Percentiles rank a stretch among this genome's conserved stretches.
Evolutionary conservation across 768 basidiomycete genomes (phyloP).

Genomic region (Podaxis pistillaris): DNA sequence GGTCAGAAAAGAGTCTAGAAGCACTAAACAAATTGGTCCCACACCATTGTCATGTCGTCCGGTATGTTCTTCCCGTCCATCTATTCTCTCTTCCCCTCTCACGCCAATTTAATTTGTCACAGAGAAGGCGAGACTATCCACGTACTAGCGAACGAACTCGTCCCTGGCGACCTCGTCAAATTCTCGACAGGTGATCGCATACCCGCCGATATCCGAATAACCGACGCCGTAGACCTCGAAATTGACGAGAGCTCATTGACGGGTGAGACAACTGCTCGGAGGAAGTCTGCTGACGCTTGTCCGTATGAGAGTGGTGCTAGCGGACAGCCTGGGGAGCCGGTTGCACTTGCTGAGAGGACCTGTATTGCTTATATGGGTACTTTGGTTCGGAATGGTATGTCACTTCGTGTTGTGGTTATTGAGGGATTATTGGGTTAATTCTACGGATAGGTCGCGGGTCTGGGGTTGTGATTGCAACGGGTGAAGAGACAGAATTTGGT

Average conservation of each 20-base stretch:
- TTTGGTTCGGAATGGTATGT: constrained; percentile 79
- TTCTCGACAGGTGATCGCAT: constrained; percentile 92
- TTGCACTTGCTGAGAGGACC: constrained; percentile 77
- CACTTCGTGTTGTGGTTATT: constrained; percentile 14
- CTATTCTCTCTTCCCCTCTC: constrained; percentile 21
- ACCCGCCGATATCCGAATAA: constrained; percentile 88
- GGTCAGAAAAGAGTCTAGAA: constrained; percentile 93
- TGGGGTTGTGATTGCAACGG: constrained; percentile 87
- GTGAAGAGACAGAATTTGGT: constrained; percentile 89
- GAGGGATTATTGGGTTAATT: not conserved
- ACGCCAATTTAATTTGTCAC: constrained; percentile 16
- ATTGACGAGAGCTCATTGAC: constrained; percentile 96
- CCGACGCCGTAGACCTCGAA: constrained; percentile 81
- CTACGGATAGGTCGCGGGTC: constrained; percentile 61
- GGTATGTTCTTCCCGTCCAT: constrained; percentile 31
- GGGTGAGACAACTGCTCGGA: constrained; percentile 83
- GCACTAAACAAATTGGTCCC: constrained; percentile 96
- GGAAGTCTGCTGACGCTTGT: constrained; percentile 63
- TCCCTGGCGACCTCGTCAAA: constrained; percentile 90
- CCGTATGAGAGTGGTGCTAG: constrained; percentile 31
- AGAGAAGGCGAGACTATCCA: constrained; percentile 67
- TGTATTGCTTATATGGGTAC: constrained; percentile 98
- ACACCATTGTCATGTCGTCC: constrained; percentile 90
- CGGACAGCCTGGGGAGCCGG: constrained; percentile 34
- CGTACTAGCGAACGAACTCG: constrained; percentile 94